phyloP scores from a whole-genome alignment of 495 filamentous ascomycete genomes.

The Penicillium turbatum region DNA sequence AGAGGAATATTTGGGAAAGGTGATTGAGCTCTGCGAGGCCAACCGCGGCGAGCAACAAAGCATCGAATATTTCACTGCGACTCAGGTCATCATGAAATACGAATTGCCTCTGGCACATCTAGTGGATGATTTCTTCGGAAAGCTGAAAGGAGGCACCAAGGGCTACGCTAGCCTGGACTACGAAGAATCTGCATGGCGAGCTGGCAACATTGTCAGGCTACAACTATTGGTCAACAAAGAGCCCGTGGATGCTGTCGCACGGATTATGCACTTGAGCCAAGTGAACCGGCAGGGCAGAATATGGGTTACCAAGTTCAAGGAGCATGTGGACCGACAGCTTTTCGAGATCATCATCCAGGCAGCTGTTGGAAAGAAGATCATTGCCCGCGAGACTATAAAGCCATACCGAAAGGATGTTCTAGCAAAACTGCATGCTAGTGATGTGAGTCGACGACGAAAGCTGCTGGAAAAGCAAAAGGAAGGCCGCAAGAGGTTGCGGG shows the following conservation, averaged over 20 bases:
- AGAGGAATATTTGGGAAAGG: conserved; percentile 87
- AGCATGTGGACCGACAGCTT: conserved; percentile 92
- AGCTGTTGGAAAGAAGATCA: conserved; percentile 72
- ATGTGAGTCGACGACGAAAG: conserved; percentile 77
- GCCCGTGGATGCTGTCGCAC: conserved; percentile 90
- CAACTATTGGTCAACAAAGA: conserved; percentile 90
- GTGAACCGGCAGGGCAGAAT: conserved; percentile 67
- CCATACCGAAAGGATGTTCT: conserved; percentile 94
- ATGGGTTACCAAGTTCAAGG: conserved; percentile 96
- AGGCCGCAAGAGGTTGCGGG: conserved; percentile 77
- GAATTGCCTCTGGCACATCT: conserved; percentile 80
- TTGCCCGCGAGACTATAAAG: conserved; percentile 93
- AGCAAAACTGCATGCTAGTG: conserved; percentile 88
- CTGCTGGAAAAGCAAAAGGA: conserved; percentile 96
- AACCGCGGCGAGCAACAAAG: conserved; percentile 83
- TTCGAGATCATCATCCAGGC: conserved; percentile 97
- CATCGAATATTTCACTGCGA: conserved; percentile 86
- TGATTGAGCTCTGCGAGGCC: conserved; percentile 90
- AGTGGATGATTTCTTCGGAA: conserved; percentile 96
- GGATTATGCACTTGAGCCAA: conserved; percentile 80
- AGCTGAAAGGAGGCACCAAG: conserved; percentile 84
- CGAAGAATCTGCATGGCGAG: conserved; percentile 85
- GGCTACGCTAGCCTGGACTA: conserved; percentile 87
- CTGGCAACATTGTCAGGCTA: conserved; percentile 78
- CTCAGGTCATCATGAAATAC: conserved; percentile 94